Conservation (phyloP, 768 basidiomycete genomes). For the Strobilomyces echinocephalus region DNA sequence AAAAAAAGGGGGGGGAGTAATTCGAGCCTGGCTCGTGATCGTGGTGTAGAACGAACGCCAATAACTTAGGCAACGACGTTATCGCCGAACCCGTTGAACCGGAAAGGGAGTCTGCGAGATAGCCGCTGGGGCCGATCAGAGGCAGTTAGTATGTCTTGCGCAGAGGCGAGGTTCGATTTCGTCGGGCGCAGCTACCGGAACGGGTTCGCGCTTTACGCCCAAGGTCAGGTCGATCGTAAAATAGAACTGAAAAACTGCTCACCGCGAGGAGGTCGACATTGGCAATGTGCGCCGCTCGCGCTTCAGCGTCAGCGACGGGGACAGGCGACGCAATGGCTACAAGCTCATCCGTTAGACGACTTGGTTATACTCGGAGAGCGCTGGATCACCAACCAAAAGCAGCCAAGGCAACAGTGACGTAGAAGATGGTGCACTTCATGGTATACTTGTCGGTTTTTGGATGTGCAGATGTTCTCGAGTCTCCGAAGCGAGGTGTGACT, state of each 20-base stretch:
- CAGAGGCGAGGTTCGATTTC: conserved; percentile 17
- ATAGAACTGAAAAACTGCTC: neutral
- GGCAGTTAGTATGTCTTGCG: neutral
- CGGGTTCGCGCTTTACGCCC: conserved; percentile 10
- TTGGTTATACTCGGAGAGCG: neutral
- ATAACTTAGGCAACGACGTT: neutral
- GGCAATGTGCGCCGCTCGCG: neutral
- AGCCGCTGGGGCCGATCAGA: conserved; percentile 1
- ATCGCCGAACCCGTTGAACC: conserved; percentile 1
- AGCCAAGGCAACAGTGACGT: conserved; percentile 26
- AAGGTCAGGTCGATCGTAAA: neutral
- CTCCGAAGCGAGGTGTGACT: neutral
- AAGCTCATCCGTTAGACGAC: neutral
- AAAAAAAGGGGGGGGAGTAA: neutral
- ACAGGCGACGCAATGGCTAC: conserved; percentile 27
- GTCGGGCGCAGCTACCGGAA: conserved; percentile 3
- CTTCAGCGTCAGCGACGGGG: conserved; percentile 16
- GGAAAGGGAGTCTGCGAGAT: neutral
- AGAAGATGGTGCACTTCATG: conserved; percentile 25
- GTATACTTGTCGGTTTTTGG: conserved; percentile 27
- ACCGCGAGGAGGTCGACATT: conserved; percentile 16
- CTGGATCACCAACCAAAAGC: conserved; percentile 20
- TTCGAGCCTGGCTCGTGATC: conserved; percentile 1
- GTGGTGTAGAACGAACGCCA: neutral
- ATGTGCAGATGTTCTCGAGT: conserved; percentile 25